Evolutionary conservation across 768 basidiomycete species (phyloP), one percentile per base, ranked within the genome.

Genomic region (Pulveroboletus sp.): DNA sequence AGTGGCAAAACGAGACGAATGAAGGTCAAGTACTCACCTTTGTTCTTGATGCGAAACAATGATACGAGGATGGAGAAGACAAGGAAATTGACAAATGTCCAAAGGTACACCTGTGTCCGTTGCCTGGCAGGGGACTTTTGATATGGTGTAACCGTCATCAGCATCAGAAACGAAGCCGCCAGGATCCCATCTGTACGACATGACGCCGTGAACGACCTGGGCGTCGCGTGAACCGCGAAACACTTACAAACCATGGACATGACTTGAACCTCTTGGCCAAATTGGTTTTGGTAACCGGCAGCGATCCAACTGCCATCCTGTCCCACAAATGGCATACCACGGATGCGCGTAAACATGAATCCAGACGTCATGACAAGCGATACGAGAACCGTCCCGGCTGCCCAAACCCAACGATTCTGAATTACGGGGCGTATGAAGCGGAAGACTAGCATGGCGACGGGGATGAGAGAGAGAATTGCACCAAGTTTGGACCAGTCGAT

Each of bases 271-370:
- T 99, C 96, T 67, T 94, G 86, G 7, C 94, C 95, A 63, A 79
- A 89, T 68, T 96, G 93, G 59, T 83, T 92, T 64, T 86, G 85
- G 71, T 84, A 97, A 5, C 95, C 95, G 10, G 71, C 76, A 9
- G 93, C 89, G 60, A 99, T 86, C 87, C 92, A 93, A 42, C 78
- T 73, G 20, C 85, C 83, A 47, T 80, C 76, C 0, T 73, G 72
- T 24, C 80, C 82, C 20, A 72, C 73, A 63, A 80, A 92, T 3
- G 92, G 93, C 40, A 77, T 77, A 27, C 77, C 77, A 54, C 95
- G 85, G 59, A 99, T 99, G 55, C 86, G 87, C 50, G 88, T 89
- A 72, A 95, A 99, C 96, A 99, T 99, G 74, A 83, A 88, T 8
- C 96, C 96, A 9, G 86, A 83, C 19, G 84, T 94, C 85, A 97